These are phyloP conservation scores for Lasiodiplodia sp. DNA, from an alignment of 2,329 filamentous ascomycete genomes.

Conservation along the genomic window DNA sequence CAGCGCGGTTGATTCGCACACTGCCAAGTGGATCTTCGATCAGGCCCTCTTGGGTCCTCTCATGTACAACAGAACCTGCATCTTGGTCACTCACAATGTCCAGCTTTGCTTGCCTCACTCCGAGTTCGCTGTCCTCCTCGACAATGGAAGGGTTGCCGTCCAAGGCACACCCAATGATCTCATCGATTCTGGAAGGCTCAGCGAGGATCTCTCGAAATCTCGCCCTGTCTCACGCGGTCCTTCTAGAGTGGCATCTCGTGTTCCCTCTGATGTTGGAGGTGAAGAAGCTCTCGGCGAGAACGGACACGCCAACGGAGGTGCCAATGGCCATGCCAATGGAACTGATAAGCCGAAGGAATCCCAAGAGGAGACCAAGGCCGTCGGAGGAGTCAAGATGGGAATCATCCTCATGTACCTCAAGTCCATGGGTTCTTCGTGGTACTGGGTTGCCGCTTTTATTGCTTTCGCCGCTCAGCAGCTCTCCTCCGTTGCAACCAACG, in stretches of 20 bases:
- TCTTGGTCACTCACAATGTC: conserved; percentile 94
- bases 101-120: conserved; percentile 84
- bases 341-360: conserved; percentile 31
- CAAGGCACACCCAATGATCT: conserved; percentile 82
- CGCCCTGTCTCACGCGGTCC: conserved; percentile 71
- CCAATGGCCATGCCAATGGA: conserved; percentile 56
- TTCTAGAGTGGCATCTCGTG: conserved; percentile 79
- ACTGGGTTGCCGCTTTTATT: conserved; percentile 79
- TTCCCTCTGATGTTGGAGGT: conserved; percentile 76
- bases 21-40: conserved; percentile 96
- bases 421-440: conserved; percentile 97
- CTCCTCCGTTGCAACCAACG: conserved; percentile 83
- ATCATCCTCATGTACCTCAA: conserved; percentile 86
- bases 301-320: conserved; percentile 57
- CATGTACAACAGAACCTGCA: conserved; percentile 88
- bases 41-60: conserved; percentile 89
- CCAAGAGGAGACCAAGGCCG: conserved; percentile 75
- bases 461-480: conserved; percentile 86
- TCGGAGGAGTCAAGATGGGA: conserved; percentile 84
- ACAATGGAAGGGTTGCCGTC: conserved; percentile 80
- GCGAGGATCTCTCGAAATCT: conserved; percentile 83
- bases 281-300: conserved; percentile 51
- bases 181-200: conserved; percentile 85
- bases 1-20: conserved; percentile 96
- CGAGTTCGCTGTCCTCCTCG: conserved; percentile 81